phyloP scores from a whole-genome alignment of 345 rosid species.

The Salix caprea region DNA sequence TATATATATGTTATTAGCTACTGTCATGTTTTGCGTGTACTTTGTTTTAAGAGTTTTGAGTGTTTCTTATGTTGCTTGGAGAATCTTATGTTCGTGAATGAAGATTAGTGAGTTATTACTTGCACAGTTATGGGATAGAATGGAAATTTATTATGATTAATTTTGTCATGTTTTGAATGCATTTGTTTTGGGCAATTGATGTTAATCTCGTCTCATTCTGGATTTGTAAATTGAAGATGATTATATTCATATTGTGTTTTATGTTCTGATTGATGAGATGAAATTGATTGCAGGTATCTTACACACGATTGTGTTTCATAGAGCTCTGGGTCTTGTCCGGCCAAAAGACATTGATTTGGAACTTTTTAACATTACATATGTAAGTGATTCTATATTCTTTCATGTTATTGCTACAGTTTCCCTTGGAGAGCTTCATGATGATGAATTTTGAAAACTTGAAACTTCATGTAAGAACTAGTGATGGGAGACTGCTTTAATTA shows the following conservation, averaged over 20 bases:
- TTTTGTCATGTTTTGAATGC: too few species aligned
- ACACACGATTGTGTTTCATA: slow-evolving; percentile 83
- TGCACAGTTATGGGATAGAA: too few species aligned
- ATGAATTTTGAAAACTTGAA: not conserved
- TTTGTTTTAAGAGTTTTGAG: not conserved
- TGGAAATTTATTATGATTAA: too few species aligned
- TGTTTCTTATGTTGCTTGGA: not conserved
- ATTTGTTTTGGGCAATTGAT: too few species aligned
- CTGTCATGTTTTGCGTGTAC: too few species aligned
- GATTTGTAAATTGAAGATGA: too few species aligned
- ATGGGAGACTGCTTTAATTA: not conserved
- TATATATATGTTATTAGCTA: not conserved
- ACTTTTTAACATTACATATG: slow-evolving; percentile 82
- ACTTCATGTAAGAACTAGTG: not conserved
- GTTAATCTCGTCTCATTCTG: too few species aligned
- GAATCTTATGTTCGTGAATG: too few species aligned
- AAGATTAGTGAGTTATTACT: too few species aligned
- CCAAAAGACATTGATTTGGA: slow-evolving; percentile 93
- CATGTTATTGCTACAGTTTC: not conserved
- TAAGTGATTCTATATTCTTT: slow-evolving; percentile 27
- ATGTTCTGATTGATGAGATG: not conserved
- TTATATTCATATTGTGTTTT: not conserved
- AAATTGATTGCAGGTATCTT: slow-evolving; percentile 56
- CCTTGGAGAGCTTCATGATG: not conserved
- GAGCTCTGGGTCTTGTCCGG: slow-evolving; percentile 88